Evolutionary conservation across 2,329 filamentous ascomycete species (phyloP), one percentile per base, ranked within the genome.

Genomic region (Aspergillus jensenii): DNA sequence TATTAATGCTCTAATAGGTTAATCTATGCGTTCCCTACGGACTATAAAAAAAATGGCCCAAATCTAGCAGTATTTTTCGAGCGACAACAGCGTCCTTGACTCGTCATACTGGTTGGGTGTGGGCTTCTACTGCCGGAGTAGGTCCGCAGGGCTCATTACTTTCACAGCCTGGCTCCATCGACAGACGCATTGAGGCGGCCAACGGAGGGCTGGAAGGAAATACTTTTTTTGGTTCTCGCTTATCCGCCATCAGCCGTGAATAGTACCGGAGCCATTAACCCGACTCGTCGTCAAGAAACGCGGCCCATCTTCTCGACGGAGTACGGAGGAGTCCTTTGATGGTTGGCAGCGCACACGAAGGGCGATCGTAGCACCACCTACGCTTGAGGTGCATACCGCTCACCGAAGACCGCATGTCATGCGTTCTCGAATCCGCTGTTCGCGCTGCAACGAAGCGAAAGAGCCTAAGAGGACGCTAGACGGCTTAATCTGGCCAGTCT

Each of bases 381-480:
- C 60, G 15, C 37, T 46, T 33, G 19, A 43, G 55, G 59, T 52
- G 48, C 44, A 48, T 63, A 33, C 44, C 51, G 59, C 33, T 41
- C 43, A 17, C 59, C 54, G 59, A 49, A 63, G 33, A 27, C 50
- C 47, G 47, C 41, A 63, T 61, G 56, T 57, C 56, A 63, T 63
- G 61, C 56, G 54, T 63, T 59, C 61, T 40, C 48, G 35, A 43
- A 23, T 48, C 27, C 27, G 35, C 35, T 17, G 17, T 17, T 55
- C 31, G 23, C 44, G 31, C 45, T 48, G 27, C 45, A 35, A 21
- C 33, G 15, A 48, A 33, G 9, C 27, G 35, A 37, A 37, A 37
- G 35, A n/a, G 35, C 35, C 35, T 37, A 37, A 37, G 35, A 37
- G 35, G 35, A 15, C 35, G 15, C 35, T 37, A 37, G 35, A 37